Evolutionary conservation across 2,329 filamentous ascomycete genomes (phyloP), one percentile per base, ranked within the genome.

Genomic region (Emergomyces orientalis): DNA sequence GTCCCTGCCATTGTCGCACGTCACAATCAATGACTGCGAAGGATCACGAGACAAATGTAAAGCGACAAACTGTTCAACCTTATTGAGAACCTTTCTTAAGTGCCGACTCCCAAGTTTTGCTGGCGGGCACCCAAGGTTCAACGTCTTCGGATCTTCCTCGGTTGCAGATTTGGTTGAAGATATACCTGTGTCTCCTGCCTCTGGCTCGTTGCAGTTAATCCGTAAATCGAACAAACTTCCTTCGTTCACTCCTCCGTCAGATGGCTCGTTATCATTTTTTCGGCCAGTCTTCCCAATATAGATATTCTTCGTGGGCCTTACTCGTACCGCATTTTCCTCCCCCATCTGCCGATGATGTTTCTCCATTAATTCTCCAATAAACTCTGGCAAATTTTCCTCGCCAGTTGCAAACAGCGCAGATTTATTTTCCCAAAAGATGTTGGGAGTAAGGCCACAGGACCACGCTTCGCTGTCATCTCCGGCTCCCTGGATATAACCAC

Each of bases 381-480:
- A 62, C 13, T 67, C 70, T 0, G 82, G 80, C 6, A 88, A 74
- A 2, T 91, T 85, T 11, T 84, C 81, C 70, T 97, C 92, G 0
- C 82, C 70, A 0, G 87, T 82, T 0, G 74, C 74, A 25, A 95
- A 77, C 13, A 97, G 78, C 6, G 71, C 47, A 0, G 83, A 78
- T 51, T 78, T 79, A 68, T 96, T 80, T 1, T 75, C 75, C 94
- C 94, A 99, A 76, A 96, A 99, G 0, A 93, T 66, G 0, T 78
- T 73, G 0, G 93, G 85, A 0, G 89, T 94, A 19, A 97, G 82
- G 0, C 90, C 91, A 61, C 84, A 78, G 1, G 91, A 88, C 94
- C 94, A 99, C 68, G 90, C 90, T 79, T 99, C 94, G 14, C 89
- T 90, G 73, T 99, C 94, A 74, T 99, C 94, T 1, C 89, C 94